A percentile compares a stretch with the other conserved stretches of the same genome.
Conservation (phyloP, 768 basidiomycete genomes). For the Cystofilobasidium bisporidii region DNA sequence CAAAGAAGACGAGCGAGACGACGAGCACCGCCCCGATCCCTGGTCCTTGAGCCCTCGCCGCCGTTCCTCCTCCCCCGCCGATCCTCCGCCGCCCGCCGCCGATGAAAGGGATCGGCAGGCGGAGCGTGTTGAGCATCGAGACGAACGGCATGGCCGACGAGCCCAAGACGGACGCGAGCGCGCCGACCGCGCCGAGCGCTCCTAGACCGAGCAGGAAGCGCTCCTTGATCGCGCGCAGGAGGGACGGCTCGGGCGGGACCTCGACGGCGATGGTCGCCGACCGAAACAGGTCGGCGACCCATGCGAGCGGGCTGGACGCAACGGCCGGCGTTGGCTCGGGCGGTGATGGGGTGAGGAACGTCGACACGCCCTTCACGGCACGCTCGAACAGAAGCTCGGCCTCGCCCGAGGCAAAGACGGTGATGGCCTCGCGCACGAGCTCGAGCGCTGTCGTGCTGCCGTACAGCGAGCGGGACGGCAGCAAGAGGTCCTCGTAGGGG, state of each 20-base stretch:
- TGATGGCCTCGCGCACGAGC: not conserved
- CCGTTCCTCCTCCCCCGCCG: not conserved
- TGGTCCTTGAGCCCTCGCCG: no score
- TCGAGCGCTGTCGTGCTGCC: slow-evolving; percentile 35
- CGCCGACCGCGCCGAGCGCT: not conserved
- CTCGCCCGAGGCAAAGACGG: not conserved
- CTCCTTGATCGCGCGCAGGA: not conserved
- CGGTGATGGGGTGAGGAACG: not conserved
- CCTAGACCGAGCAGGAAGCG: not conserved
- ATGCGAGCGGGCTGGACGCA: not conserved
- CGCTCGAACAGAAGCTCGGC: not conserved
- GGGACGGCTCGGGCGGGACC: not conserved
- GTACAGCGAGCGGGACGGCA: slow-evolving; percentile 43
- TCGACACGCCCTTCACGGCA: not conserved
- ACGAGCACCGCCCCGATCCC: not conserved
- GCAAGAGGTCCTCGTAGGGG: not conserved
- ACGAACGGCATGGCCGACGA: slow-evolving; percentile 2
- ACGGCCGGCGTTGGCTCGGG: not conserved
- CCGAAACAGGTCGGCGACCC: not conserved
- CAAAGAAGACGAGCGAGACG: not conserved
- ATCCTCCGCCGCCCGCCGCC: not conserved
- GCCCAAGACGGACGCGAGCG: not conserved
- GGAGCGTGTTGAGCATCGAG: slow-evolving; percentile 3
- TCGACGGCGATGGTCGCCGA: not conserved
- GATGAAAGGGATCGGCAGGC: not conserved